Percentiles rank a stretch among this genome's conserved stretches.
phyloP scores from a whole-genome alignment of 2,329 filamentous ascomycete species.

The Epichloe coenophiala region DNA sequence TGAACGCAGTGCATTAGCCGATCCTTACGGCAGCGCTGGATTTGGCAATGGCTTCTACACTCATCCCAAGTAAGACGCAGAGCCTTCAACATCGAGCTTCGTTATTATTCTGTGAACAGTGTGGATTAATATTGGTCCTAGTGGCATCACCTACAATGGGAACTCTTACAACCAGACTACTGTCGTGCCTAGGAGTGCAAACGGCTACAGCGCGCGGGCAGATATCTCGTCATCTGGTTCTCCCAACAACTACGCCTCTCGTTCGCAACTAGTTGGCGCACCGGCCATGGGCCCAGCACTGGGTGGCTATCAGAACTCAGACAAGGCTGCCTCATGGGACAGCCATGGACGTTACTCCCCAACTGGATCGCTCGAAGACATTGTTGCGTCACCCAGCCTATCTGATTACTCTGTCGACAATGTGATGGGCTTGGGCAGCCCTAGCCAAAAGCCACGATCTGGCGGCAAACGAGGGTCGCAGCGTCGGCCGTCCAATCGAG shows the following conservation, averaged over 20 bases:
- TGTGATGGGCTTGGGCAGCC: slow-evolving; percentile 25
- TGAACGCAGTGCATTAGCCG: slow-evolving; percentile 16
- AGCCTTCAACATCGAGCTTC: background rate
- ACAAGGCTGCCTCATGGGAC: slow-evolving; percentile 18
- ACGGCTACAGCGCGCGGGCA: slow-evolving; percentile 24
- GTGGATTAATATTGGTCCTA: slow-evolving; percentile 19
- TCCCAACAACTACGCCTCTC: slow-evolving; percentile 26
- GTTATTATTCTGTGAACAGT: background rate
- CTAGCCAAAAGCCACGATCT: slow-evolving; percentile 30
- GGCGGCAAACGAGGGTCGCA: slow-evolving; percentile 40
- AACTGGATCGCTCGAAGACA: slow-evolving; percentile 44
- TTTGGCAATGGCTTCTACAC: slow-evolving; percentile 25
- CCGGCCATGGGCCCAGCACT: slow-evolving; percentile 16
- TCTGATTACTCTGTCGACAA: slow-evolving; percentile 49
- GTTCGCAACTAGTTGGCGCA: slow-evolving; percentile 27
- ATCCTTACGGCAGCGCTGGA: slow-evolving; percentile 18
- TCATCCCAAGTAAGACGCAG: slow-evolving; percentile 24
- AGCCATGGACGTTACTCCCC: slow-evolving; percentile 39
- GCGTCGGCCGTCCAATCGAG: slow-evolving; percentile 63
- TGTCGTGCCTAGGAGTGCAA: slow-evolving; percentile 9
- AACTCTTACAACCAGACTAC: slow-evolving; percentile 18
- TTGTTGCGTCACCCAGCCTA: slow-evolving; percentile 41
- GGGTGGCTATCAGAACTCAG: slow-evolving; percentile 25
- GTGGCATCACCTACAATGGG: slow-evolving; percentile 31
- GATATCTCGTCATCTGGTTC: slow-evolving; percentile 26